Evolutionary conservation across 2,329 filamentous ascomycete genomes (phyloP), one percentile per base, ranked within the genome.

Genomic region (Eurotiales sp.): DNA sequence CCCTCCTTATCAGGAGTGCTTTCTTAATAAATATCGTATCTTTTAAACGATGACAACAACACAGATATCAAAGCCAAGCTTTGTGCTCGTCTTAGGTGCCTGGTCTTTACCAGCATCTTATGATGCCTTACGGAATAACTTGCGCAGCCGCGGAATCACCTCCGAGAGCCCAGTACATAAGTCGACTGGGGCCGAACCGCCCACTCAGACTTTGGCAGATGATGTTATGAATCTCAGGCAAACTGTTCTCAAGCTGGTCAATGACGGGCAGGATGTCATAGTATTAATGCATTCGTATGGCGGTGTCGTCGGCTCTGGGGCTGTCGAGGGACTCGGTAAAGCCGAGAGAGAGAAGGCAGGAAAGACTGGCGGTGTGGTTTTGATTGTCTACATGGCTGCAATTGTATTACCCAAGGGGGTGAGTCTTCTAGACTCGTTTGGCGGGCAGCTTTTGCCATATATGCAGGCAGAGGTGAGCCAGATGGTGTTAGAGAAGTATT

Each of bases 331-430:
- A 1, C 55, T 69, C 10, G 55, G 50, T 30, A 61, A 58, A 23
- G 46, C 54, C 8, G 53, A 55, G 11, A 63, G 67, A 6, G 36
- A 57, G 12, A 49, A 55, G 2, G 47, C 51, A 19, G 64, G 64
- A 3, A 61, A 63, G 23, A 14, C 36, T 0, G 67, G 66, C 6
- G 66, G 63, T 1, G 59, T 71, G 7, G 41, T 59, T 4, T 59
- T 59, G 15, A 47, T 71, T 1, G 52, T 64, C 12, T 70, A 65
- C 34, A 56, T 68, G 34, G 61, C 64, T 45, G 65, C 66, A 0
- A 72, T 73, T 50, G 61, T 68, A 4, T 46, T 68, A n/a, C 64
- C 64, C 7, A 60, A 66, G 45, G 69, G 67, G 0, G 39, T 60
- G 14, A 68, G 25, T 10, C 25, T 27, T 27, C 25, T 27, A 27